phyloP scores from a whole-genome alignment of 225 moss, liverwort and hornwort genomes.

The Ulota crispa region DNA sequence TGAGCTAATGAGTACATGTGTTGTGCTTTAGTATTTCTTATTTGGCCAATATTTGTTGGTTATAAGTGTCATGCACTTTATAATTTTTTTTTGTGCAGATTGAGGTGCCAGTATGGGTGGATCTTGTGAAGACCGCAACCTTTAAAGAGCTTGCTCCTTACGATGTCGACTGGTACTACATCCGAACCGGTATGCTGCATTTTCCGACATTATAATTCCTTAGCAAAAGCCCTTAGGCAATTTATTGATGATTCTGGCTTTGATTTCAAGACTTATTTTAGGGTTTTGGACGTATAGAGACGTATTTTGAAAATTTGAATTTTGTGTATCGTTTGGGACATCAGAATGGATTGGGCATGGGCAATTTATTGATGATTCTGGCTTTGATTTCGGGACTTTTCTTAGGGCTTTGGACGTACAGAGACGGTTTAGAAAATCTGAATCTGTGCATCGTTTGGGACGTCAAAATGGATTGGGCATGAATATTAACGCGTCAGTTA shows the following conservation, averaged over 20 bases:
- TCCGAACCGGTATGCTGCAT: conserved; percentile 57
- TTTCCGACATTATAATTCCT: not conserved
- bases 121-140: conserved; percentile 72
- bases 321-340: not conserved
- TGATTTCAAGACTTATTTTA: not conserved
- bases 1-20: no score
- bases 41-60: no score
- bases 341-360: not conserved
- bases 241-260: not conserved
- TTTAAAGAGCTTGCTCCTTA: conserved; percentile 74
- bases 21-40: no score
- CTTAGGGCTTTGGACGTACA: not conserved
- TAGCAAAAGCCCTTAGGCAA: not conserved
- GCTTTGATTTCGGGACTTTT: no score
- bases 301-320: not conserved
- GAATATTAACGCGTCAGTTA: not conserved
- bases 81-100: conserved; percentile 32
- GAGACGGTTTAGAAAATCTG: not conserved
- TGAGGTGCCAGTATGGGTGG: conserved; percentile 57
- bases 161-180: conserved; percentile 71
- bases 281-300: not conserved
- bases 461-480: not conserved
- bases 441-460: not conserved
- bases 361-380: not conserved
- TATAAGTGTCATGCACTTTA: no score